Percentiles rank a stretch among this genome's conserved stretches.
Conservation (phyloP, 768 basidiomycete genomes). For the Rhizopogon vulgaris region DNA sequence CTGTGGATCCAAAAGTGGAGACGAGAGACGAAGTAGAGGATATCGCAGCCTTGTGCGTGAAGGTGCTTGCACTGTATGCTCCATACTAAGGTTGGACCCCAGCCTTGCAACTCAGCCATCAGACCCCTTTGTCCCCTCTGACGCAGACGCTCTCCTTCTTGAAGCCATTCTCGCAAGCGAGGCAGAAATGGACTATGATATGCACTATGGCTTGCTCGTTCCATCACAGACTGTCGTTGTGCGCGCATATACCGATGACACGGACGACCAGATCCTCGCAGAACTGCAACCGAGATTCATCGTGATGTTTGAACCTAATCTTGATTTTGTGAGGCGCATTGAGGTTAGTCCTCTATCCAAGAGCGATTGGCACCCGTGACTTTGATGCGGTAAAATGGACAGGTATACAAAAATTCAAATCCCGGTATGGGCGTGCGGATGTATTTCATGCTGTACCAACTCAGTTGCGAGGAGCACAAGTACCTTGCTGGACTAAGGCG, state of each 20-base stretch:
- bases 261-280: conserved; percentile 81
- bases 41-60: conserved; percentile 54
- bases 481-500: conserved; percentile 83
- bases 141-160: conserved; percentile 18
- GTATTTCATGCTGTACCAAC: conserved; percentile 93
- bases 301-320: conserved; percentile 92
- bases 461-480: conserved; percentile 93
- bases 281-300: conserved; percentile 90
- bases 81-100: not conserved
- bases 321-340: conserved; percentile 86
- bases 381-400: not conserved
- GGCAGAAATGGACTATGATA: conserved; percentile 58
- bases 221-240: conserved; percentile 81
- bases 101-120: conserved; percentile 16
- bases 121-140: conserved; percentile 9
- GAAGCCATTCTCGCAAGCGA: conserved; percentile 23
- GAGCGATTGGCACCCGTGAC: not conserved
- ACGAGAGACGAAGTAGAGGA: conserved; percentile 24
- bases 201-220: conserved; percentile 70
- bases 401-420: conserved; percentile 85
- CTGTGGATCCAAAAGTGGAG: conserved; percentile 5
- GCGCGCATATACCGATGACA: conserved; percentile 85
- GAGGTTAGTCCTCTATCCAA: conserved; percentile 51
- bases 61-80: not conserved
- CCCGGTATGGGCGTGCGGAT: conserved; percentile 81